Evolutionary conservation across 257 asterid species (phyloP).

Genomic region (Solanum bulbocastanum): DNA sequence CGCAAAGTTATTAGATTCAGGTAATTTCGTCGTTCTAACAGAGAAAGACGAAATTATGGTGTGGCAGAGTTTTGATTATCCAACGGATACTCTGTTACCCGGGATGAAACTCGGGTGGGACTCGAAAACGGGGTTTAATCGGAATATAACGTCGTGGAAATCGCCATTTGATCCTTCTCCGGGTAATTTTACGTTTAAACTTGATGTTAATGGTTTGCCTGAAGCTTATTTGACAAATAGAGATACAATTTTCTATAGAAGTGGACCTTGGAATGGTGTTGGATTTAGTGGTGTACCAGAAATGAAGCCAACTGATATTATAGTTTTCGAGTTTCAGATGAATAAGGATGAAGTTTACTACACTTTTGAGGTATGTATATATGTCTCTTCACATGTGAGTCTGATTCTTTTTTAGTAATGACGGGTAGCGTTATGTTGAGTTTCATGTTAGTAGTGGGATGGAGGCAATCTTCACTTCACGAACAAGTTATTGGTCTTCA

Average conservation of each 20-base stretch:
- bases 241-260: conserved; percentile 16
- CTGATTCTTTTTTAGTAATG: neutral
- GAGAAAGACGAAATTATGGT: conserved; percentile 12
- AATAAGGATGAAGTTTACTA: conserved; percentile 21
- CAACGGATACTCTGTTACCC: conserved; percentile 54
- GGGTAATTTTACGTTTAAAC: conserved; percentile 46
- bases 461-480: neutral
- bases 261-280: conserved; percentile 85
- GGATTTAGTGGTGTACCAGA: conserved; percentile 62
- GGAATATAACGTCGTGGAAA: conserved; percentile 60
- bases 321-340: conserved; percentile 23
- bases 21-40: conserved; percentile 25
- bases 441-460: neutral
- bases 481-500: too few relatives aligned
- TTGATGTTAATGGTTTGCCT: conserved; percentile 47
- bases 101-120: conserved; percentile 86
- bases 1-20: conserved; percentile 12
- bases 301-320: conserved; percentile 22
- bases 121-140: conserved; percentile 32
- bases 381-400: too few relatives aligned
- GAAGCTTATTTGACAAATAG: conserved; percentile 22
- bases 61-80: conserved; percentile 74
- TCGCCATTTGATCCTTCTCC: conserved; percentile 45
- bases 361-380: conserved; percentile 2
- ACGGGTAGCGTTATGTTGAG: neutral